A percentile compares a stretch with the other conserved stretches of the same genome.
Evolutionary conservation across 306 rosid genomes (phyloP).

Genomic region (Sindora glabra): DNA sequence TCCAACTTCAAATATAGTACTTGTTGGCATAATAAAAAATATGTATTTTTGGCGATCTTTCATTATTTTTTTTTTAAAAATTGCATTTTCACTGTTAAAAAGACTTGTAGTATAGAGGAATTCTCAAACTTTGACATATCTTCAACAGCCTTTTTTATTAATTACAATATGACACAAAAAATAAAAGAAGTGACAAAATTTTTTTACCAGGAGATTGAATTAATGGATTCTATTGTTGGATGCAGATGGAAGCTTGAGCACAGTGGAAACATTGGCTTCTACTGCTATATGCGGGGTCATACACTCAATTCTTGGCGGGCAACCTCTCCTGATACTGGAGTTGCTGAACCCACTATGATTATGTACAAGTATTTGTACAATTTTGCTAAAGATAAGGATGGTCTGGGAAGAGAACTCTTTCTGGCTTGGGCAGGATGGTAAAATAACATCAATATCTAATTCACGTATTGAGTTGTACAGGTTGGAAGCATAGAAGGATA

Average conservation of each 20-base stretch:
- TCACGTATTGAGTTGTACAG: background rate
- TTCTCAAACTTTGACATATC: too few relatives aligned
- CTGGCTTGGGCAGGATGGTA: conserved; percentile 95
- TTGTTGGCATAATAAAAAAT: too few relatives aligned
- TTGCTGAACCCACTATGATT: conserved; percentile 91
- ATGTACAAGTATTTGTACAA: conserved; percentile 81
- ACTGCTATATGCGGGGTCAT: conserved; percentile 89
- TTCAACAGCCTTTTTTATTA: background rate
- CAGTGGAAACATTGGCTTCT: conserved; percentile 82
- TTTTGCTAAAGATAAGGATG: conserved; percentile 48
- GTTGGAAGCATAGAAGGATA: background rate
- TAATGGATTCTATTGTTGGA: background rate
- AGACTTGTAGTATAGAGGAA: too few relatives aligned
- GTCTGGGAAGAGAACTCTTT: conserved; percentile 53
- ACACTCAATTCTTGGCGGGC: conserved; percentile 84
- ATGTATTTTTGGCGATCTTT: too few relatives aligned
- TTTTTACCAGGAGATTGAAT: conserved; percentile 18
- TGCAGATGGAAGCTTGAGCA: conserved; percentile 77
- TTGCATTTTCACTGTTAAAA: too few relatives aligned
- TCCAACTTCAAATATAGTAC: too few relatives aligned
- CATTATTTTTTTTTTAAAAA: too few relatives aligned
- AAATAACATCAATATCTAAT: too few relatives aligned
- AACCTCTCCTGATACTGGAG: conserved; percentile 82
- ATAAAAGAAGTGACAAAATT: too few relatives aligned
- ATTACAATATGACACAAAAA: too few relatives aligned